Conservation (phyloP, 163 green algal species). For the Chloroidium sp. region DNA sequence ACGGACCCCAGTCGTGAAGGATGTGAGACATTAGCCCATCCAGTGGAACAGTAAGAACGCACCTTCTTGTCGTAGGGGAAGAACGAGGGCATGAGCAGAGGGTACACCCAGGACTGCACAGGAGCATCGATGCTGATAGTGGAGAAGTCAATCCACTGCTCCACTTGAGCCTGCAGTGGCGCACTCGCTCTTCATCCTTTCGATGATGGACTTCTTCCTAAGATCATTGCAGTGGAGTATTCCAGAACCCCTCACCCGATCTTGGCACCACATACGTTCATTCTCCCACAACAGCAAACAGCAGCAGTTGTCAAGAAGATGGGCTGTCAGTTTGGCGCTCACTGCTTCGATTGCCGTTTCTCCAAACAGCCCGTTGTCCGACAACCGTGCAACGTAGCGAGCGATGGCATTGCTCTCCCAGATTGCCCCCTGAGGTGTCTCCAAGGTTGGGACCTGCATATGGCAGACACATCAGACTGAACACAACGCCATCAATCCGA, state of each 20-base stretch:
- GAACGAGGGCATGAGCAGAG: constrained; percentile 12
- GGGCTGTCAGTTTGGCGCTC: neutral
- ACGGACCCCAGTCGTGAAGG: too few relatives aligned
- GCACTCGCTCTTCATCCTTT: too few relatives aligned
- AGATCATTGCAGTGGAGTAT: too few relatives aligned
- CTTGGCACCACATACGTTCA: too few relatives aligned
- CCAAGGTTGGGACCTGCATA: constrained; percentile 37
- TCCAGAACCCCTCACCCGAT: too few relatives aligned
- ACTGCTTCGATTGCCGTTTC: constrained; percentile 25
- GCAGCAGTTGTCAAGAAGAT: neutral
- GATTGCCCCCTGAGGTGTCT: constrained; percentile 34
- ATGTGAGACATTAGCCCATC: too few relatives aligned
- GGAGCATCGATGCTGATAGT: constrained; percentile 34
- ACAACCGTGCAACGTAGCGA: constrained; percentile 35
- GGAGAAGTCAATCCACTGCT: constrained; percentile 59
- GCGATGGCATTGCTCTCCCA: constrained; percentile 64
- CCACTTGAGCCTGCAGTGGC: constrained; percentile 31
- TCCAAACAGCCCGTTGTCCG: constrained; percentile 41
- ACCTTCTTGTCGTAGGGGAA: constrained; percentile 33
- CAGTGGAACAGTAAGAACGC: neutral
- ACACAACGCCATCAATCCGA: too few relatives aligned
- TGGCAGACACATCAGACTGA: too few relatives aligned
- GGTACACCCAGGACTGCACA: constrained; percentile 35
- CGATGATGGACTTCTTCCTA: too few relatives aligned
- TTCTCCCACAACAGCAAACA: too few relatives aligned